Percentiles rank a stretch among this genome's conserved stretches.
Evolutionary conservation across 306 rosid genomes (phyloP).

Genomic region (Canavalia gladiata): DNA sequence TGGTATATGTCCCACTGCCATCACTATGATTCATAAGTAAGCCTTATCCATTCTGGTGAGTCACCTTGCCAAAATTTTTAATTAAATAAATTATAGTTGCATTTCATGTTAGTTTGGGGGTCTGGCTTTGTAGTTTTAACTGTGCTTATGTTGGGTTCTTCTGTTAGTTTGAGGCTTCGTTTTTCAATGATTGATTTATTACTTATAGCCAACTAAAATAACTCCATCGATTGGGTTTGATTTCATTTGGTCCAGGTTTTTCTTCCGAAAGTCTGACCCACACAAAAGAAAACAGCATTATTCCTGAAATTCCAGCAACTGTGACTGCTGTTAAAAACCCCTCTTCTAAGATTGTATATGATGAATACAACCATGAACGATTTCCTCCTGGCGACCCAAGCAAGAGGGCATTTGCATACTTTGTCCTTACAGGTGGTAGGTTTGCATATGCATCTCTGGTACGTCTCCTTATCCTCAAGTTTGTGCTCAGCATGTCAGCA

Average conservation of each 20-base stretch:
- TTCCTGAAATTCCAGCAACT: slow-evolving; percentile 70
- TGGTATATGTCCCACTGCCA: neutral
- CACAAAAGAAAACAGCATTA: slow-evolving; percentile 56
- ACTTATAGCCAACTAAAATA: neutral
- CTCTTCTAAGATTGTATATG: slow-evolving; percentile 77
- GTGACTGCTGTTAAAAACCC: slow-evolving; percentile 78
- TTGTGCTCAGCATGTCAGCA: slow-evolving; percentile 91
- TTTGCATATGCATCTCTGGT: slow-evolving; percentile 81
- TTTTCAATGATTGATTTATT: slow-evolving; percentile 14
- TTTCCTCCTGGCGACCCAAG: slow-evolving; percentile 91
- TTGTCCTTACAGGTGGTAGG: slow-evolving; percentile 85
- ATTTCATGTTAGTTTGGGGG: slow-evolving; percentile 7
- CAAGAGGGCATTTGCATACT: slow-evolving; percentile 93
- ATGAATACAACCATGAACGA: slow-evolving; percentile 77
- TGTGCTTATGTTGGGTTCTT: slow-evolving; percentile 30
- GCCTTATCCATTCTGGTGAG: neutral
- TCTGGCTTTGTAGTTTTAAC: neutral
- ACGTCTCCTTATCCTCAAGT: slow-evolving; percentile 85
- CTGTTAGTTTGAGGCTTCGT: neutral
- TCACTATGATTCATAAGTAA: neutral
- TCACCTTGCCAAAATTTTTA: neutral
- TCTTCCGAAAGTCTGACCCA: slow-evolving; percentile 61
- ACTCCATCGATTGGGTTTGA: neutral
- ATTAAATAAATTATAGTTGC: slow-evolving; percentile 5
- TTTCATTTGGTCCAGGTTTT: slow-evolving; percentile 63